Conservation (phyloP, 169 alveolate genomes). For the Sarcocystis neurona region DNA sequence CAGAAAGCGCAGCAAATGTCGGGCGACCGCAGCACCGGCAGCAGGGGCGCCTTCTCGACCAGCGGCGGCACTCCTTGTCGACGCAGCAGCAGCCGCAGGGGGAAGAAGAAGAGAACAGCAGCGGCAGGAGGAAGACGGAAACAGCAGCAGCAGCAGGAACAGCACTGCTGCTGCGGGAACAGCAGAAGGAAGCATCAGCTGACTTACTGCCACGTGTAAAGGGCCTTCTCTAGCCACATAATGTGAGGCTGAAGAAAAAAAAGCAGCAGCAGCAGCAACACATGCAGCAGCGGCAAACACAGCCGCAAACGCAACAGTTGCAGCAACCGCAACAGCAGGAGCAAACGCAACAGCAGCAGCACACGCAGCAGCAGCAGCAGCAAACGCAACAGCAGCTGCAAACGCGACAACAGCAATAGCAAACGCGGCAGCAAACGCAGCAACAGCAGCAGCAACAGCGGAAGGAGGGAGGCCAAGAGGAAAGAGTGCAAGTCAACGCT, state of each 20-base stretch:
- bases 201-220: constrained; percentile 38
- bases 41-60: too few relatives aligned
- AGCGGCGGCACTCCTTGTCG: too few relatives aligned
- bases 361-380: too few relatives aligned
- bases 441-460: too few relatives aligned
- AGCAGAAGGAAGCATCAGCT: background rate
- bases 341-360: background rate
- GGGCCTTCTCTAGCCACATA: constrained; percentile 41
- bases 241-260: constrained; percentile 11
- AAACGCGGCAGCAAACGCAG: too few relatives aligned
- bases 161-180: background rate
- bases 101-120: too few relatives aligned
- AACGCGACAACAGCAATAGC: background rate
- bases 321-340: background rate
- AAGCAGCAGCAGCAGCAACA: background rate
- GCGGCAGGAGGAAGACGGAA: too few relatives aligned
- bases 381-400: background rate
- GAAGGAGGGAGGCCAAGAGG: too few relatives aligned
- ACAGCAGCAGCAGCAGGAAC: background rate
- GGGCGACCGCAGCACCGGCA: too few relatives aligned
- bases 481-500: too few relatives aligned
- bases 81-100: too few relatives aligned
- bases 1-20: too few relatives aligned
- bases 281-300: background rate
- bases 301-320: background rate